These are phyloP conservation scores for Amanita jacksonii DNA, from an alignment of 768 basidiomycete genomes.

Conservation along the genomic window DNA sequence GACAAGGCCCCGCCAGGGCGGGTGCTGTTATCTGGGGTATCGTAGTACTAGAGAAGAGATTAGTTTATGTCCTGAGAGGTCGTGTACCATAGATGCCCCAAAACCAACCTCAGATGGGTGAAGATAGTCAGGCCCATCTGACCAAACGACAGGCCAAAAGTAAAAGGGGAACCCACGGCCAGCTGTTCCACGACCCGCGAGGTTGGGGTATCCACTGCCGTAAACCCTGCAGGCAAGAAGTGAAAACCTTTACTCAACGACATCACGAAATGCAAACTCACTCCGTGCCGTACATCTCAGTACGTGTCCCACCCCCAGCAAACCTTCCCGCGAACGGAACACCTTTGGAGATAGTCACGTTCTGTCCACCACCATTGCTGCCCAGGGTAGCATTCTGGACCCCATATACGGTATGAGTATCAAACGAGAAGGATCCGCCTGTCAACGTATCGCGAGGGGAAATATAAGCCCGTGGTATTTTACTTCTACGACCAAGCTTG, in stretches of 20 bases:
- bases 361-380: conserved; percentile 21
- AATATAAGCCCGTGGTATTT: too few relatives aligned
- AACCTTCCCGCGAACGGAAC: conserved; percentile 36
- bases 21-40: conserved; percentile 27
- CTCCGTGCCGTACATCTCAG: conserved; percentile 34
- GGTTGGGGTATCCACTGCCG: conserved; percentile 56
- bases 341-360: conserved; percentile 30
- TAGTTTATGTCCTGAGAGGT: too few relatives aligned
- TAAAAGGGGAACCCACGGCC: conserved; percentile 51
- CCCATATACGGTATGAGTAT: conserved; percentile 12
- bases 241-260: conserved; percentile 6
- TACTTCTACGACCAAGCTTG: too few relatives aligned
- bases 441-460: too few relatives aligned
- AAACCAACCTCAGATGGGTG: conserved; percentile 6
- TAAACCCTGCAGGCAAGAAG: conserved; percentile 29
- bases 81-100: neutral
- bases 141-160: conserved; percentile 59
- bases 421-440: too few relatives aligned
- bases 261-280: conserved; percentile 15
- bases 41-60: neutral
- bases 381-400: conserved; percentile 17
- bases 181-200: conserved; percentile 32
- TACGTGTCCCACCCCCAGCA: conserved; percentile 42
- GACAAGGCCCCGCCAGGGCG: conserved; percentile 41
- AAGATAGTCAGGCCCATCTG: conserved; percentile 18